Conservation (phyloP, 2,329 filamentous ascomycete species). For the Xylariaceae sp. region DNA sequence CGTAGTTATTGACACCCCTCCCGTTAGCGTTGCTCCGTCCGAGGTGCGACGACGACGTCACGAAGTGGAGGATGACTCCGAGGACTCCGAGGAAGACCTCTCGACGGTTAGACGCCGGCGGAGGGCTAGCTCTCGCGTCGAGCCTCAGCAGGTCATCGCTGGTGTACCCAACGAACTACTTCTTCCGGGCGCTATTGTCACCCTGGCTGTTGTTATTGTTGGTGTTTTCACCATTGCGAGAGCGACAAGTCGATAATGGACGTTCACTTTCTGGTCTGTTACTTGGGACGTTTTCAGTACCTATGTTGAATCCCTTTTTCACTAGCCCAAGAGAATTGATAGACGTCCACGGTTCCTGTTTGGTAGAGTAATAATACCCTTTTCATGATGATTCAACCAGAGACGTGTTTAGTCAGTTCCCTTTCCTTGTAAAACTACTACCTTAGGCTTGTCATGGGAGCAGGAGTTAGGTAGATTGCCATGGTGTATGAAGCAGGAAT, state of each 20-base stretch:
- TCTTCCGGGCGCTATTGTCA: slow-evolving; percentile 88
- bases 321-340: slow-evolving; percentile 7
- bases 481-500: no score
- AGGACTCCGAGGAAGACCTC: slow-evolving; percentile 49
- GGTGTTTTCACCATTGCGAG: slow-evolving; percentile 87
- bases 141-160: slow-evolving; percentile 73
- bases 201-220: slow-evolving; percentile 89
- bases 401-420: not conserved
- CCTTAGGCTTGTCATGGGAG: no score
- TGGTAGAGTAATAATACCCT: slow-evolving; percentile 18
- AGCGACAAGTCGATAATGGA: slow-evolving; percentile 47
- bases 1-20: slow-evolving; percentile 40
- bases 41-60: slow-evolving; percentile 47
- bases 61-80: slow-evolving; percentile 46
- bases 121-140: slow-evolving; percentile 41
- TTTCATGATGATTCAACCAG: slow-evolving; percentile 4
- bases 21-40: slow-evolving; percentile 40
- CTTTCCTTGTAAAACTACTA: not conserved
- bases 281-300: slow-evolving; percentile 12
- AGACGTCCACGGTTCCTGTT: slow-evolving; percentile 10
- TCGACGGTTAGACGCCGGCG: slow-evolving; percentile 48
- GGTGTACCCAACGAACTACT: slow-evolving; percentile 93
- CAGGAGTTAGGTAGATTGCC: no score
- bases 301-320: not conserved
- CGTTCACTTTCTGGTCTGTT: slow-evolving; percentile 7